These are phyloP conservation scores for Russula olivacea DNA, from an alignment of 768 basidiomycete genomes.

Conservation along the genomic window DNA sequence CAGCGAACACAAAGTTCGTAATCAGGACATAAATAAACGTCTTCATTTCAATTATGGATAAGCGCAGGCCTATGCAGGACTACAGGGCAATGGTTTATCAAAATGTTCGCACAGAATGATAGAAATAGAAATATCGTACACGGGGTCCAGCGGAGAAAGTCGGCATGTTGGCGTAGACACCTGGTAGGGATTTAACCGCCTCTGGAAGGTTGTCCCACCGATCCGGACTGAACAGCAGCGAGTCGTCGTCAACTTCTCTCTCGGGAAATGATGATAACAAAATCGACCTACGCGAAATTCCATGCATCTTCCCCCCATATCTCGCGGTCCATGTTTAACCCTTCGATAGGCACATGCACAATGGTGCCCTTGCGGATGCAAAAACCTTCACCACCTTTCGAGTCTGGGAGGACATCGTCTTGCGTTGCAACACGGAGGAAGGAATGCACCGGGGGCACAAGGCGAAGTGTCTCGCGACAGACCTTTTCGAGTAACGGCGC, in stretches of 20 bases:
- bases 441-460: constrained; percentile 76
- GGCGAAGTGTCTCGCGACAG: constrained; percentile 65
- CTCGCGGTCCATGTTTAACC: constrained; percentile 68
- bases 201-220: constrained; percentile 77
- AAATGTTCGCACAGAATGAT: not conserved
- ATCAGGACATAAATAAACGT: constrained; percentile 65
- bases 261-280: not conserved
- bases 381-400: constrained; percentile 45
- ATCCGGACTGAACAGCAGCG: constrained; percentile 51
- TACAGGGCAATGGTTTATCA: constrained; percentile 28
- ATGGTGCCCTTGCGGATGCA: constrained; percentile 61
- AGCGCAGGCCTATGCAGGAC: constrained; percentile 80
- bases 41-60: constrained; percentile 82
- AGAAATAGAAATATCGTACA: constrained; percentile 38
- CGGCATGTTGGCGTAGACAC: constrained; percentile 62
- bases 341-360: constrained; percentile 75
- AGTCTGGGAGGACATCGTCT: constrained; percentile 72
- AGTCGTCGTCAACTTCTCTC: not conserved
- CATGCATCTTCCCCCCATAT: constrained; percentile 81
- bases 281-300: constrained; percentile 58
- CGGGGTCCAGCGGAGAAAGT: constrained; percentile 82
- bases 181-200: constrained; percentile 53
- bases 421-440: constrained; percentile 74
- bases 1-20: constrained; percentile 65
- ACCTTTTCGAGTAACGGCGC: constrained; percentile 75